Evolutionary conservation across 139 green algal genomes (phyloP).

Genomic region (Astrephomene gubernaculifera): DNA sequence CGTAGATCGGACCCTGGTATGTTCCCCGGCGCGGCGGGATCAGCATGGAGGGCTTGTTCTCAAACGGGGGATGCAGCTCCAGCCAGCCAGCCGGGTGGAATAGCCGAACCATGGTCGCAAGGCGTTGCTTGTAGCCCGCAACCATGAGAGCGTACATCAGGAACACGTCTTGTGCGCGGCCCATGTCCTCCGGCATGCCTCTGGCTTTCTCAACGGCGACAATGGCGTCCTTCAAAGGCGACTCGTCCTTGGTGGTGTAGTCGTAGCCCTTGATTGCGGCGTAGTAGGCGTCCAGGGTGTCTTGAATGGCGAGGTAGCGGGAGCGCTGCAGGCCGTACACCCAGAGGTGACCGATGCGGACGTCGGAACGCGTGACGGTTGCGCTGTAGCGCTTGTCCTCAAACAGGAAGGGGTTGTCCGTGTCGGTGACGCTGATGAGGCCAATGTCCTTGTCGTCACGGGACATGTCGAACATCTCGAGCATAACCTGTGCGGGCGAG

Average conservation of each 20-base stretch:
- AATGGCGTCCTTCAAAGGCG: background rate
- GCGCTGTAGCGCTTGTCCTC: background rate
- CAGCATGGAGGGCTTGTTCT: too few relatives aligned
- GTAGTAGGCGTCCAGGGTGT: background rate
- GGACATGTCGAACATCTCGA: background rate
- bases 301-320: background rate
- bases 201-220: background rate
- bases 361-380: background rate
- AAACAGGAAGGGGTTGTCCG: background rate
- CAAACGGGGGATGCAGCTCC: too few relatives aligned
- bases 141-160: background rate
- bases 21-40: too few relatives aligned
- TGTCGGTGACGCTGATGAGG: slow-evolving; percentile 4
- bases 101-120: background rate
- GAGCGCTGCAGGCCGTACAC: slow-evolving; percentile 4
- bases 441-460: slow-evolving; percentile 1
- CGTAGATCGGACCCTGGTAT: too few relatives aligned
- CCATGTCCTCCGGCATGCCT: background rate
- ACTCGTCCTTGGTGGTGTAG: background rate
- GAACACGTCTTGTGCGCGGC: background rate
- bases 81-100: background rate
- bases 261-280: background rate
- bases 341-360: background rate
- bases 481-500: background rate
- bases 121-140: background rate